A percentile compares a stretch with the other conserved stretches of the same genome.
Conservation (phyloP, 345 rosid species). For the Rhodamnia argentea region DNA sequence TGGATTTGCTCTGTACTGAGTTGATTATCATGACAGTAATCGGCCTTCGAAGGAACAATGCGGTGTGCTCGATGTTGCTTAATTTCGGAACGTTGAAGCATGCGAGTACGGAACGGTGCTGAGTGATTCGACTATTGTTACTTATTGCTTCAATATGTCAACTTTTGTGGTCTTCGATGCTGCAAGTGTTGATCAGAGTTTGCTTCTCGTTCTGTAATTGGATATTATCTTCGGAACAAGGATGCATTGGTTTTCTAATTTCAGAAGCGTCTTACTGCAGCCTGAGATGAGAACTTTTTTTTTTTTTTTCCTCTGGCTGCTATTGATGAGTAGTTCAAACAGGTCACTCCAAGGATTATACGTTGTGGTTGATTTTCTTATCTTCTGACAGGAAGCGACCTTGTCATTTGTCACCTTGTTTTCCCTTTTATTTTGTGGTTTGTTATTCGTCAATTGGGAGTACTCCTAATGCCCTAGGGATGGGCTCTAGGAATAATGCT, state of each 20-base stretch:
- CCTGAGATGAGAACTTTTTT: background rate
- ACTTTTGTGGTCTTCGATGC: background rate
- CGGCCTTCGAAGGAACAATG: background rate
- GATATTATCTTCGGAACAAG: background rate
- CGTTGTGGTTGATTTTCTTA: background rate
- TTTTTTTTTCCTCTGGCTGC: background rate
- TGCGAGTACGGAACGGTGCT: background rate
- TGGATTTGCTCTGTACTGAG: background rate
- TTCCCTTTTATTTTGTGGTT: background rate
- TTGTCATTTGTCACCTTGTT: background rate
- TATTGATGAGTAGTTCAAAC: background rate
- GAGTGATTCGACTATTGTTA: background rate
- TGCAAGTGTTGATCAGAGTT: background rate
- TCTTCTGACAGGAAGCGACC: background rate
- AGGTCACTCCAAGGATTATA: background rate
- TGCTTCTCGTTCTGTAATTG: background rate
- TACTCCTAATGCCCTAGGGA: background rate
- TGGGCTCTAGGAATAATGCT: background rate
- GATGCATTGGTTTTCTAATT: background rate
- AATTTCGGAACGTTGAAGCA: background rate
- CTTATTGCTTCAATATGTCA: background rate
- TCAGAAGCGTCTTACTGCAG: background rate
- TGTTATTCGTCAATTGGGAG: background rate
- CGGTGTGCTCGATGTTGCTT: background rate
- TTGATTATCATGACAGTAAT: background rate